Base-by-base conservation (phyloP, 1,139 yeast species). In the Lodderomyces oxycetoniae region DNA sequence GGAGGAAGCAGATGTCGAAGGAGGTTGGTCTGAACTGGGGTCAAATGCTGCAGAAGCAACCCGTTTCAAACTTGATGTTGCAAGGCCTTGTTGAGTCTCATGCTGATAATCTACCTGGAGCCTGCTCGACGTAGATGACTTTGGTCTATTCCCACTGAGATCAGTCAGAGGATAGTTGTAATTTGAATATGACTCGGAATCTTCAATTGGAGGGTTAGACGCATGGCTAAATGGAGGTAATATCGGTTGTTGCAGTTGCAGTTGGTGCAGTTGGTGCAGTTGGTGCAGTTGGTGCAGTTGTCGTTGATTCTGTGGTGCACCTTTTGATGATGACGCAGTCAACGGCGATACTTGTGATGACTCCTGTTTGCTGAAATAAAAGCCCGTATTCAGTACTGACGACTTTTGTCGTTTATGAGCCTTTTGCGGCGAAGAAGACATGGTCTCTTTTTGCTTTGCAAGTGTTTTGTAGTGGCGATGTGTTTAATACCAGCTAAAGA, bases 391-490 rank as follows among this genome's bases (percentile, higher is more conserved):
- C 66, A 60, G 66, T 32, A 61, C 38, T 28, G 65, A 61, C 38
- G 67, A 61, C 45, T 64, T 64, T 52, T 63, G 71, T 41, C 71
- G 67, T 47, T 65, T 65, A 46, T 65, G 71, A 25, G 63, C 45
- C 47, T 53, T 49, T 38, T 40, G 40, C n/a, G 47, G 42, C 36
- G 50, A 10, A 6, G 26, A 24, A n/a, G n/a, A n/a, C n/a, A n/a
- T n/a, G n/a, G n/a, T n/a, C n/a, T n/a, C n/a, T n/a, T n/a, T n/a
- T n/a, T n/a, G n/a, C n/a, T n/a, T n/a, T n/a, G n/a, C n/a, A n/a
- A n/a, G n/a, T n/a, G n/a, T n/a, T n/a, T n/a, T n/a, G n/a, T n/a
- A n/a, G n/a, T n/a, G n/a, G n/a, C n/a, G n/a, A n/a, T n/a, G n/a
- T n/a, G n/a, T n/a, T n/a, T n/a, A n/a, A n/a, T n/a, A n/a, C n/a